A percentile compares a stretch with the other conserved stretches of the same genome.
Conservation (phyloP, 2,329 filamentous ascomycete genomes). For the Exserohilum turcica region DNA sequence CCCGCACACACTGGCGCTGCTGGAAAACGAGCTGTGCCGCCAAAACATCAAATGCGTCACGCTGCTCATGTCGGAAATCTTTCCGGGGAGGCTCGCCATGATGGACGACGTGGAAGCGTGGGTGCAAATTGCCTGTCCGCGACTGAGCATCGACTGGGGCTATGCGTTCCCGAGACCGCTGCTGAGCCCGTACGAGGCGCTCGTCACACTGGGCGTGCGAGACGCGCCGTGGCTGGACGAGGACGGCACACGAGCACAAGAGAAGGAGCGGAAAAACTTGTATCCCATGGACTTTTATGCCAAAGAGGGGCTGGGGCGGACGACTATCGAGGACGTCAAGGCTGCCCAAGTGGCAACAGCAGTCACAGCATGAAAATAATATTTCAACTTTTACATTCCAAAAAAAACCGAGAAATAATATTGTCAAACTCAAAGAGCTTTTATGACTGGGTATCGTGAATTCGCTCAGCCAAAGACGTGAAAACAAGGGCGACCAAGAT, state of each 20-base stretch:
- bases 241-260: conserved; percentile 27
- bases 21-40: conserved; percentile 75
- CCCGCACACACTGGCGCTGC: conserved; percentile 85
- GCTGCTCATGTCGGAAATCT: conserved; percentile 89
- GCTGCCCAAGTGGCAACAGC: conserved; percentile 24
- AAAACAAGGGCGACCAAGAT: too few species aligned
- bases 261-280: conserved; percentile 61
- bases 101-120: conserved; percentile 95
- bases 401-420: neutral
- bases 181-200: conserved; percentile 91
- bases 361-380: conserved; percentile 1
- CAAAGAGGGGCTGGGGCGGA: conserved; percentile 85
- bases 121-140: conserved; percentile 97
- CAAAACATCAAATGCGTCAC: conserved; percentile 82
- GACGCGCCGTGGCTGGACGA: conserved; percentile 71
- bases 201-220: conserved; percentile 81
- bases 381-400: too few species aligned
- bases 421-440: too few species aligned
- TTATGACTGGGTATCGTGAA: neutral
- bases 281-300: conserved; percentile 99
- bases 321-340: conserved; percentile 53
- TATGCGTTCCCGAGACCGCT: conserved; percentile 91
- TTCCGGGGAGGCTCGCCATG: conserved; percentile 90
- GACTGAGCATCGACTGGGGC: conserved; percentile 97
- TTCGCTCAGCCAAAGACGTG: neutral